Conservation (phyloP, 371 early-diverging fungal species). For the Mortierella sp. region DNA sequence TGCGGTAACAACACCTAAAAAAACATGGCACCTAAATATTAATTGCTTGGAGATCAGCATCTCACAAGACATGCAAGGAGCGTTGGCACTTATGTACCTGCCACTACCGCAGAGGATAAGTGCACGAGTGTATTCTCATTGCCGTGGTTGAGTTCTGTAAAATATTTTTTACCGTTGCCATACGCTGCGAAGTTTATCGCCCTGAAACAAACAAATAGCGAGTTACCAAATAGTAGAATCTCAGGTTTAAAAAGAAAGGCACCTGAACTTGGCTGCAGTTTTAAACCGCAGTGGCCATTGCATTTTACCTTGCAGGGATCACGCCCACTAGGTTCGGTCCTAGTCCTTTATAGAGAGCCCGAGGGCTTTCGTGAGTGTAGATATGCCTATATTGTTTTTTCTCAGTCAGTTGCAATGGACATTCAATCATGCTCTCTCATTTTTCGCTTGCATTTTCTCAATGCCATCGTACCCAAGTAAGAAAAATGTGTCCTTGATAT, state of each 20-base stretch:
- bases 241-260: no score
- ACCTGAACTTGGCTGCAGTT: no score
- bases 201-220: conserved; percentile 56
- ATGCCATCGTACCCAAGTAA: conserved; percentile 61
- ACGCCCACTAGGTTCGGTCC: conserved; percentile 95
- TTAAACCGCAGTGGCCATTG: no score
- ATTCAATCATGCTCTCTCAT: not conserved
- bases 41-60: not conserved
- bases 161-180: conserved; percentile 86
- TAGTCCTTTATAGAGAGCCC: conserved; percentile 92
- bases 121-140: conserved; percentile 85
- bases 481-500: conserved; percentile 69
- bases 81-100: conserved; percentile 64
- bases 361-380: conserved; percentile 83
- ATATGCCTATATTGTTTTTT: conserved; percentile 65
- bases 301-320: conserved; percentile 84
- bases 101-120: conserved; percentile 84
- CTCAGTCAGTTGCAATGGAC: not conserved
- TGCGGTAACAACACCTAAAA: conserved; percentile 69
- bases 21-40: not conserved
- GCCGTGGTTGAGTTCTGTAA: conserved; percentile 80
- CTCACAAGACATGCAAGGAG: not conserved
- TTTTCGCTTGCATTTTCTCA: not conserved
- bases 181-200: conserved; percentile 94
- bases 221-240: no score